Base-by-base conservation (phyloP, 768 basidiomycete species). In the Jaapia argillacea region DNA sequence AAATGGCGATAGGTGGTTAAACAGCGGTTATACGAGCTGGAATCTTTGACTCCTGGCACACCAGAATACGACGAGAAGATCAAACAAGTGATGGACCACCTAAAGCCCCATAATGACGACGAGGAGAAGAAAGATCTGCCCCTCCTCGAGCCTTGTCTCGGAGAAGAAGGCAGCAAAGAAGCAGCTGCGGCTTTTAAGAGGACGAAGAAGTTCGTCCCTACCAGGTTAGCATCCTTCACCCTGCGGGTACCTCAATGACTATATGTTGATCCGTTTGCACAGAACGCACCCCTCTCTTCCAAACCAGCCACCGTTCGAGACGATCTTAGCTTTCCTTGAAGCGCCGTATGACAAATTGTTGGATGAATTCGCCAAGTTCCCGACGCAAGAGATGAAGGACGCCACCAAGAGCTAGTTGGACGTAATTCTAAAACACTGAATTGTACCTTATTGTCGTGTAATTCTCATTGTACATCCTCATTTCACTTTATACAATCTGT, bases 151-250 rank as follows among this genome's bases (percentile, higher is more conserved):
- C 60, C 68, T 6, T 59, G 62, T 13, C 60, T 81, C 21, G 70
- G 72, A 10, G 48, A 55, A 4, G 65, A 71, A 1, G 66, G 58
- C 2, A 72, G 73, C 47, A 50, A 60, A 22, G 40, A 58, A n/a
- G 73, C 75, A 0, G 75, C 77, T 1, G 45, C 48, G 18, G 59
- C 52, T 25, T 81, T 81, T 60, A 65, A 57, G 48, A 58, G 65
- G 42, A 80, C 78, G 2, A 82, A 82, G 64, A 71, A 72, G 48
- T 76, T 80, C 47, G 77, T 66, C 4, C 79, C 79, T 1, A 80
- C 79, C 6, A 64, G 74, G 77, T 75, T 18, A 10, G 70, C 58
- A 5, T 20, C 42, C 21, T 5, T 6, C 21, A 21, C 25, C 12
- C 33, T 41, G 16, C 36, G 12, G 7, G 10, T 24, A 18, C 16